These are phyloP conservation scores for Ananas comosus DNA, from an alignment of 176 grass and related monocot species.

Conservation along the genomic window DNA sequence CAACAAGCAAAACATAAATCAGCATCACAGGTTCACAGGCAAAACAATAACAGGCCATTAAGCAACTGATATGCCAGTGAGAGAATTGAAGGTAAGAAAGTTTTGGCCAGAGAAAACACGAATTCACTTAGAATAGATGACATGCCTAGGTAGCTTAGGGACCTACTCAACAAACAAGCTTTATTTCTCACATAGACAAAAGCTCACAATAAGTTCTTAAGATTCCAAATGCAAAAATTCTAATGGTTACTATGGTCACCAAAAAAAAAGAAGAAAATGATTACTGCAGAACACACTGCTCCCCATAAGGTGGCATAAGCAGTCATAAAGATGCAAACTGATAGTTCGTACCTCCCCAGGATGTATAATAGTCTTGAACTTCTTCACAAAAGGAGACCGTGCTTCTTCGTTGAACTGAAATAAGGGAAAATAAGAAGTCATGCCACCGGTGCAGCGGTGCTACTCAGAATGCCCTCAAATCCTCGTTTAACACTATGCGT, in stretches of 20 bases:
- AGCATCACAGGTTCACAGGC: background rate
- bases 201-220: background rate
- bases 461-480: no score
- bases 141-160: no score
- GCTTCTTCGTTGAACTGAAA: conserved; percentile 86
- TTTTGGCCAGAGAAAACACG: no score
- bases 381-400: conserved; percentile 77
- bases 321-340: background rate
- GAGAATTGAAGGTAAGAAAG: no score
- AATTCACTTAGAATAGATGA: no score
- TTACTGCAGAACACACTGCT: no score
- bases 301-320: background rate
- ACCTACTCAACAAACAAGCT: no score
- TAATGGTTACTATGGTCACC: no score
- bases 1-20: background rate
- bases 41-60: background rate
- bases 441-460: conserved; percentile 13
- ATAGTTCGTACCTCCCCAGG: conserved; percentile 69
- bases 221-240: no score
- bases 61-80: no score
- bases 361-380: conserved; percentile 96
- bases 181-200: background rate
- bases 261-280: no score
- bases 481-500: no score
- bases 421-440: background rate